phyloP scores from a whole-genome alignment of 306 rosid genomes.

The Dryas drummondii region DNA sequence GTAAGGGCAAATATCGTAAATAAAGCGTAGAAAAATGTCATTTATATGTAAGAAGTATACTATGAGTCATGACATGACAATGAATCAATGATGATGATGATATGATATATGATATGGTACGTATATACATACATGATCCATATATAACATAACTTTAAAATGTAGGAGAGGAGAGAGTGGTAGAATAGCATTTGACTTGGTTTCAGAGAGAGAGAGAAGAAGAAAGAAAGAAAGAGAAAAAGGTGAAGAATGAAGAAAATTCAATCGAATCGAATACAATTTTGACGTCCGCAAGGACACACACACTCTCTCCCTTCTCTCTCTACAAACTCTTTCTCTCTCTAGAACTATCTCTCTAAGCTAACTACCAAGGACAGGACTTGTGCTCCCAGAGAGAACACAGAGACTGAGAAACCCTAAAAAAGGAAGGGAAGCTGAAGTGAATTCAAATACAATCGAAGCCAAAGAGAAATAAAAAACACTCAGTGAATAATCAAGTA shows the following conservation, averaged over 20 bases:
- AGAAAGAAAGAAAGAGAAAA: slow-evolving; percentile 29
- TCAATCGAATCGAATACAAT: slow-evolving; percentile 80
- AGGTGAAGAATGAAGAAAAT: slow-evolving; percentile 57
- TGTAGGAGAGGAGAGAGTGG: neutral
- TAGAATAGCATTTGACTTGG: slow-evolving; percentile 78
- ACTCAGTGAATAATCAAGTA: slow-evolving; percentile 16
- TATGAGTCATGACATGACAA: neutral
- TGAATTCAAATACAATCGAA: slow-evolving; percentile 9
- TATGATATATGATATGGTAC: neutral
- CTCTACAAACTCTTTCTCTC: slow-evolving; percentile 50
- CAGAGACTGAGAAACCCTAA: slow-evolving; percentile 53
- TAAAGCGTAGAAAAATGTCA: neutral
- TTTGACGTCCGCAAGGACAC: slow-evolving; percentile 93
- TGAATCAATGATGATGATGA: neutral
- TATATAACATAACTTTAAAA: slow-evolving; percentile 3
- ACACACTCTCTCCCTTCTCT: slow-evolving; percentile 22
- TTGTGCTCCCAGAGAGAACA: slow-evolving; percentile 31
- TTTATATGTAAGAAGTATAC: neutral
- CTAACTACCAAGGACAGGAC: slow-evolving; percentile 42
- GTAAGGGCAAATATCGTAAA: neutral
- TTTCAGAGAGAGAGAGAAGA: slow-evolving; percentile 20
- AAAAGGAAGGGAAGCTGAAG: neutral
- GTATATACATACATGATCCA: neutral
- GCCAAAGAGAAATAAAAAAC: neutral
- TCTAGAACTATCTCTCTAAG: slow-evolving; percentile 40